phyloP scores from a whole-genome alignment of 495 filamentous ascomycete genomes.

The Glutinoglossum americanum region DNA sequence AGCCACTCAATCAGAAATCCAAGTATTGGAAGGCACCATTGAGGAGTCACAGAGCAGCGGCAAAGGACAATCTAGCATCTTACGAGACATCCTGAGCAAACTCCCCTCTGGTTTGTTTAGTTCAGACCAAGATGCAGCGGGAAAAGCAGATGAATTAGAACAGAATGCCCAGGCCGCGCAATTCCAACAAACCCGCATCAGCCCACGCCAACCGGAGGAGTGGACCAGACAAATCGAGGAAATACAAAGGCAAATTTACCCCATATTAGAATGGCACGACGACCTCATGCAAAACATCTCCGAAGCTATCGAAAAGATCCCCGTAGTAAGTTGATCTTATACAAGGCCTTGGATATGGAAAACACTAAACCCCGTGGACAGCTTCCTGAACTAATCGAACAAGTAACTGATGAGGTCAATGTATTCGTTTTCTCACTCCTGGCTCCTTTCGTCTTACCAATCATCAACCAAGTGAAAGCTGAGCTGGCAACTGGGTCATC shows the following conservation, averaged over 20 bases:
- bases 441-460: slow-evolving; percentile 65
- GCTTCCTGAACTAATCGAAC: slow-evolving; percentile 36
- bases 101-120: slow-evolving; percentile 60
- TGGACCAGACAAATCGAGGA: slow-evolving; percentile 45
- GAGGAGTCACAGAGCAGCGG: slow-evolving; percentile 30
- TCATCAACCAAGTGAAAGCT: slow-evolving; percentile 64
- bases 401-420: slow-evolving; percentile 30
- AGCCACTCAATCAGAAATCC: slow-evolving; percentile 64
- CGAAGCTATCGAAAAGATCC: slow-evolving; percentile 56
- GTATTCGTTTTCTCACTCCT: slow-evolving; percentile 72
- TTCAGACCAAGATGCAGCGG: slow-evolving; percentile 38
- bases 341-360: neutral
- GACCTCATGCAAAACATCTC: slow-evolving; percentile 60
- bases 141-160: slow-evolving; percentile 37
- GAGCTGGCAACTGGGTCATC: slow-evolving; percentile 68
- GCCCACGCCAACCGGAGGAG: slow-evolving; percentile 53
- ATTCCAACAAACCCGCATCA: slow-evolving; percentile 40
- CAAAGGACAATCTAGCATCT: slow-evolving; percentile 27
- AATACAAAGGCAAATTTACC: slow-evolving; percentile 54
- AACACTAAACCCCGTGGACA: neutral
- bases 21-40: slow-evolving; percentile 60
- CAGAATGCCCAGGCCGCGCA: slow-evolving; percentile 30
- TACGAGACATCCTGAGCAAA: slow-evolving; percentile 55
- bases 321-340: slow-evolving; percentile 20
- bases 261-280: slow-evolving; percentile 74